Conservation (phyloP, 306 rosid genomes). For the Clitoria ternatea region DNA sequence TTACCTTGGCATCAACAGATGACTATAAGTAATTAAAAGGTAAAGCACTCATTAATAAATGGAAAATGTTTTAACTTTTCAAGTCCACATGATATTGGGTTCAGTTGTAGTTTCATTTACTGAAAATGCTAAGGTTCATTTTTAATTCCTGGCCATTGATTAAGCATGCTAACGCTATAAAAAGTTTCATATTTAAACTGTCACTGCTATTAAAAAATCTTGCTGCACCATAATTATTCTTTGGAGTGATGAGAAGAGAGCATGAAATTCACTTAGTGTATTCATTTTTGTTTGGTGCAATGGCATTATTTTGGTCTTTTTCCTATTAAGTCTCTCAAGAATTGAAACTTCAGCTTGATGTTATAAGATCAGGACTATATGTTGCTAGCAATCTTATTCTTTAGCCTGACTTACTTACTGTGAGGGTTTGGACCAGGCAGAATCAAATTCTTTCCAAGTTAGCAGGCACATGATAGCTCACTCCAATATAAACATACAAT, state of each 20-base stretch:
- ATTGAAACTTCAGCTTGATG: background rate
- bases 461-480: background rate
- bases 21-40: background rate
- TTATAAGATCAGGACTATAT: background rate
- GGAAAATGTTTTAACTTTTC: background rate
- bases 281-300: background rate
- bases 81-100: background rate
- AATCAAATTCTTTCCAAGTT: background rate
- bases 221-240: background rate
- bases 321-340: background rate
- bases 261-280: background rate
- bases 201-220: constrained; percentile 7
- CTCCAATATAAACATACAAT: background rate
- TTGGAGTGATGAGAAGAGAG: constrained; percentile 12
- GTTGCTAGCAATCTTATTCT: constrained; percentile 3
- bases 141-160: background rate
- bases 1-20: background rate
- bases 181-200: constrained; percentile 4
- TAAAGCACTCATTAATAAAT: background rate
- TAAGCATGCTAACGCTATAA: background rate
- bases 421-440: background rate
- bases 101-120: background rate
- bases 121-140: background rate
- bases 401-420: background rate
- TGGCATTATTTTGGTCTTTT: background rate